Base-by-base conservation (phyloP, 768 basidiomycete genomes). In the Rubroboletus satanas region DNA sequence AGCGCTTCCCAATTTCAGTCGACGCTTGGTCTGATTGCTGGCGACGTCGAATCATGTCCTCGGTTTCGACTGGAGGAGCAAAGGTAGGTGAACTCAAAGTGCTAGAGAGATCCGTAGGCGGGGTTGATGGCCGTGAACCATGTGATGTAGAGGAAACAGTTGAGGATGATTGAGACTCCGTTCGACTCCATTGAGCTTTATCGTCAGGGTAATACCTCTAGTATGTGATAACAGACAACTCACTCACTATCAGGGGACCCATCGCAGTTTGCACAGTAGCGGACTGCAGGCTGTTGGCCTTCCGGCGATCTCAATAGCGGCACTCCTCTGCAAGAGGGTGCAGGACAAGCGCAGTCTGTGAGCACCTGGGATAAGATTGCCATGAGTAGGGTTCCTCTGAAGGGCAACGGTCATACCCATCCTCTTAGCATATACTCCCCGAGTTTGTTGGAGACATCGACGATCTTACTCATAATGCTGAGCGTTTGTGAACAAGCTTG, bases 21-120 rank as follows among this genome's bases (percentile, higher is more conserved):
- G 90, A 90, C 15, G 93, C 92, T 38, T 70, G 73, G 66, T 94
- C 91, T 3, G 89, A 90, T 68, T 93, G 91, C 55, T 85, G 83
- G 50, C 92, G 82, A 31, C 92, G 80, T 35, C 81, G 81, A 23
- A 83, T 72, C 23, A 77, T 79, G 59, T 85, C 83, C 59, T 83
- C 84, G 1, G 83, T 85, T 54, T 88, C 87, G 35, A 77, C 73
- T n/a, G 84, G 79, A 28, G 80, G 79, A 11, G 78, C 77, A 63
- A 90, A 87, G 1, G 77, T 76, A 5, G 85, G 83, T 3, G 86
- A 88, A 58, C 79, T 83, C 3, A 79, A 71, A 3, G 72, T 69
- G 57, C 79, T 80, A 17, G 88, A 88, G 8, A 86, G 62, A 59
- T 92, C 89, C 8, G 91, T 93, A 6, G 85, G 83, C 21, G 90